A percentile compares a stretch with the other conserved stretches of the same genome.
These are phyloP conservation scores for Bolboschoenoplectus hybrid DNA, from an alignment of 202 grass and related monocot genomes.

Conservation along the genomic window DNA sequence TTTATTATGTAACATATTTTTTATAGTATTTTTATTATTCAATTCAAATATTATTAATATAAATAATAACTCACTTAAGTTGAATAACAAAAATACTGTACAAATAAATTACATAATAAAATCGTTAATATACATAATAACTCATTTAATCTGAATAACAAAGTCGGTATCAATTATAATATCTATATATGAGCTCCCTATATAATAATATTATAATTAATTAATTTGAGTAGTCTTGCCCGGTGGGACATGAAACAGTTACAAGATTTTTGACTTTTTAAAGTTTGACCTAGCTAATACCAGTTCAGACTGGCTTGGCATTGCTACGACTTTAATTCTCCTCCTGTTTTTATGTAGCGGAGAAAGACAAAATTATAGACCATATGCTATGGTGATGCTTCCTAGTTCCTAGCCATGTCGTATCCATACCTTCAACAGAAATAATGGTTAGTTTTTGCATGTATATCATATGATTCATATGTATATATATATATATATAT, in stretches of 20 bases:
- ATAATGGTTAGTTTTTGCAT: background rate
- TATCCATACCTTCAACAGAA: background rate
- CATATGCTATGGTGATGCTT: slow-evolving; percentile 15
- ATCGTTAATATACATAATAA: too few species aligned
- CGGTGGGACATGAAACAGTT: slow-evolving; percentile 2
- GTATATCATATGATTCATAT: background rate
- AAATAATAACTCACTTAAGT: too few species aligned
- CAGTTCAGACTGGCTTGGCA: background rate
- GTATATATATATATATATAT: too few species aligned
- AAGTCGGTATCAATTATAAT: too few species aligned
- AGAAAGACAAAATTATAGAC: background rate
- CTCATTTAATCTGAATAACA: too few species aligned
- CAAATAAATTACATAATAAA: too few species aligned
- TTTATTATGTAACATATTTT: too few species aligned
- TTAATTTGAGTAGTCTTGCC: slow-evolving; percentile 23
- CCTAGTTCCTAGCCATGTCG: background rate
- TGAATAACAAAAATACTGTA: too few species aligned
- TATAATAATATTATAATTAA: background rate
- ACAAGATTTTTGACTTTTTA: slow-evolving; percentile 12
- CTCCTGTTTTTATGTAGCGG: background rate
- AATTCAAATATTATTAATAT: too few species aligned
- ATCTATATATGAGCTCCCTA: too few species aligned
- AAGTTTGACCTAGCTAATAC: background rate
- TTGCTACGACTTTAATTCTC: background rate
- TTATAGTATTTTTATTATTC: too few species aligned